Conservation (phyloP, 805 yeast species). For the Kazachstania psychrophila region DNA sequence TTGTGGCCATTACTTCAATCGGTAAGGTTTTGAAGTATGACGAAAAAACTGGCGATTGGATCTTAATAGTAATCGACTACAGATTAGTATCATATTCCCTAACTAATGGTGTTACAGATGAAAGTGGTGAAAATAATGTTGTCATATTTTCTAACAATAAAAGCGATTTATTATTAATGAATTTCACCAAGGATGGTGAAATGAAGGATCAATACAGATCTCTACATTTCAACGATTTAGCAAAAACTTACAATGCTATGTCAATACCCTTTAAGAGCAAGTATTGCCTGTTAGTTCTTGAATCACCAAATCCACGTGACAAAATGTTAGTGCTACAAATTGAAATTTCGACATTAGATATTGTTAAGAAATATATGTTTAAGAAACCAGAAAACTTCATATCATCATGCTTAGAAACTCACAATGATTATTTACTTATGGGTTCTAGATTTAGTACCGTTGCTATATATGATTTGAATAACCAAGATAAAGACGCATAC, state of each 20-base stretch:
- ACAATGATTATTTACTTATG: slow-evolving; percentile 39
- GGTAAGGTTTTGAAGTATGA: slow-evolving; percentile 41
- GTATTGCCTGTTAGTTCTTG: slow-evolving; percentile 37
- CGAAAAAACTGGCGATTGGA: slow-evolving; percentile 22
- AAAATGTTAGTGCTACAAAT: slow-evolving; percentile 40
- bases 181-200: slow-evolving; percentile 33
- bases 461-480: slow-evolving; percentile 40
- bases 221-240: slow-evolving; percentile 24
- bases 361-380: slow-evolving; percentile 15
- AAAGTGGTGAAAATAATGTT: slow-evolving; percentile 19
- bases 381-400: slow-evolving; percentile 44
- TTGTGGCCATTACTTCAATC: slow-evolving; percentile 47
- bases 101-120: slow-evolving; percentile 33
- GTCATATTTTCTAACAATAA: slow-evolving; percentile 30
- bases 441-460: slow-evolving; percentile 69
- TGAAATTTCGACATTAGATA: slow-evolving; percentile 20
- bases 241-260: slow-evolving; percentile 45
- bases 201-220: slow-evolving; percentile 14
- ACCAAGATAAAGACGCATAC: slow-evolving; percentile 14
- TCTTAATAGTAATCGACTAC: slow-evolving; percentile 12
- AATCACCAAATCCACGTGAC: slow-evolving; percentile 59
- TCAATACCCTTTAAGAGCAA: slow-evolving; percentile 22
- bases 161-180: slow-evolving; percentile 38
- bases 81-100: slow-evolving; percentile 35
- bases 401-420: slow-evolving; percentile 47